These are phyloP conservation scores for Fusarium compactum DNA, from an alignment of 2,329 filamentous ascomycete genomes.

Conservation along the genomic window DNA sequence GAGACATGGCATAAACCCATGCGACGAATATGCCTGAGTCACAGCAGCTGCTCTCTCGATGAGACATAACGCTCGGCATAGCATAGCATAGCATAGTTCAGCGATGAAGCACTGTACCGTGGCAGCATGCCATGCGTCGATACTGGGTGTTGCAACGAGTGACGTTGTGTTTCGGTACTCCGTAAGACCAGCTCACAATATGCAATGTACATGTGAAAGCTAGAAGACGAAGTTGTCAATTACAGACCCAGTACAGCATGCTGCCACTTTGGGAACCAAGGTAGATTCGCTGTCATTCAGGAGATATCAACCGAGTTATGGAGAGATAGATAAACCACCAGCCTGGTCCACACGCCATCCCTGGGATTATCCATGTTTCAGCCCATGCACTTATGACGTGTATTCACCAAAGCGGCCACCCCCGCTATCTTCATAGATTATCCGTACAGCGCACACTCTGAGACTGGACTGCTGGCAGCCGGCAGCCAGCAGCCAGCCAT, in stretches of 20 bases:
- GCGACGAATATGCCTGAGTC: constrained; percentile 9
- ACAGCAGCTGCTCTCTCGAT: neutral
- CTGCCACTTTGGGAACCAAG: neutral
- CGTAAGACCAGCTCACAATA: neutral
- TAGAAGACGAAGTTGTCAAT: neutral
- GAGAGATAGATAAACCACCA: neutral
- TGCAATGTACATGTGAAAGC: constrained; percentile 2
- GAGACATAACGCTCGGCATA: constrained; percentile 12
- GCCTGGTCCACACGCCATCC: neutral
- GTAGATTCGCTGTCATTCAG: neutral
- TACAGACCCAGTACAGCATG: neutral
- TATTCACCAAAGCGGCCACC: constrained; percentile 6
- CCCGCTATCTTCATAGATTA: constrained; percentile 20
- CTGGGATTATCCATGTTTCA: neutral
- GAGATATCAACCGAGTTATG: neutral
- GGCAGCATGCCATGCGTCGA: constrained; percentile 16
- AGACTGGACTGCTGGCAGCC: neutral
- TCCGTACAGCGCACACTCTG: neutral
- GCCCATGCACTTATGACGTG: constrained; percentile 26
- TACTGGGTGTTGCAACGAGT: constrained; percentile 14
- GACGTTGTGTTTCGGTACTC: constrained; percentile 12
- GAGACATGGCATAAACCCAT: constrained; percentile 2
- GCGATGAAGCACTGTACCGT: neutral
- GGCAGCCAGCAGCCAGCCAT: neutral
- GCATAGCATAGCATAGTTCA: constrained; percentile 5